Evolutionary conservation across 108 stramenopile genomes (phyloP).

Genomic region (Cyclotella atomus): DNA sequence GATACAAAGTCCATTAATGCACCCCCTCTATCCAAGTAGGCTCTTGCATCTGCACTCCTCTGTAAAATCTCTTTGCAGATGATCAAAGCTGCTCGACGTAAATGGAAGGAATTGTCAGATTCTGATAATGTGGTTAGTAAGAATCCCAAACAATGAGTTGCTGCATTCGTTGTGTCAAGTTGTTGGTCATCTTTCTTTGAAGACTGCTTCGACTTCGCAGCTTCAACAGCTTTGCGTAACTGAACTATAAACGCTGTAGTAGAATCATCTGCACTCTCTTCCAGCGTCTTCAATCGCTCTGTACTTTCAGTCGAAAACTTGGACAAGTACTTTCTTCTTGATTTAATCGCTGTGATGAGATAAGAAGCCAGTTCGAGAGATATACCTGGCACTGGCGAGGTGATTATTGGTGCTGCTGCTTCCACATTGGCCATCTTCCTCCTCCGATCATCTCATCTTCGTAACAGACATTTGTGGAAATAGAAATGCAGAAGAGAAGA

Average conservation of each 20-base stretch:
- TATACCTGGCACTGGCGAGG: conserved; percentile 37
- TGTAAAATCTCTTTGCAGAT: conserved; percentile 24
- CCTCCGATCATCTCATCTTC: too few relatives aligned
- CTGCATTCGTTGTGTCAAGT: conserved; percentile 5
- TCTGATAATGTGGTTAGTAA: conserved; percentile 28
- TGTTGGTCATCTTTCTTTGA: background rate
- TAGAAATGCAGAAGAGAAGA: too few relatives aligned
- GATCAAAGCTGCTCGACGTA: conserved; percentile 37
- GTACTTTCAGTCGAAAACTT: conserved; percentile 11
- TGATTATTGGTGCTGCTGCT: background rate
- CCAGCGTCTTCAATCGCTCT: background rate
- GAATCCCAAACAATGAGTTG: conserved; percentile 30
- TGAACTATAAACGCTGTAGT: conserved; percentile 35
- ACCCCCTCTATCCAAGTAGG: conserved; percentile 18
- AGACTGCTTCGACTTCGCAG: background rate
- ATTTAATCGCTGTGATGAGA: conserved; percentile 38
- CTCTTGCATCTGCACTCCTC: conserved; percentile 34
- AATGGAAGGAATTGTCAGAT: conserved; percentile 32
- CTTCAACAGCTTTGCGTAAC: conserved; percentile 20
- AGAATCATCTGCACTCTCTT: conserved; percentile 24
- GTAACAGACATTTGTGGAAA: too few relatives aligned
- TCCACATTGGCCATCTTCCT: background rate
- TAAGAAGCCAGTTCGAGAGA: conserved; percentile 28
- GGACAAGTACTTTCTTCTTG: conserved; percentile 26
- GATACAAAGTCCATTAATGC: conserved; percentile 19